A percentile compares a stretch with the other conserved stretches of the same genome.
Evolutionary conservation across 2,329 filamentous ascomycete genomes (phyloP).

Genomic region (Claviceps sp.): DNA sequence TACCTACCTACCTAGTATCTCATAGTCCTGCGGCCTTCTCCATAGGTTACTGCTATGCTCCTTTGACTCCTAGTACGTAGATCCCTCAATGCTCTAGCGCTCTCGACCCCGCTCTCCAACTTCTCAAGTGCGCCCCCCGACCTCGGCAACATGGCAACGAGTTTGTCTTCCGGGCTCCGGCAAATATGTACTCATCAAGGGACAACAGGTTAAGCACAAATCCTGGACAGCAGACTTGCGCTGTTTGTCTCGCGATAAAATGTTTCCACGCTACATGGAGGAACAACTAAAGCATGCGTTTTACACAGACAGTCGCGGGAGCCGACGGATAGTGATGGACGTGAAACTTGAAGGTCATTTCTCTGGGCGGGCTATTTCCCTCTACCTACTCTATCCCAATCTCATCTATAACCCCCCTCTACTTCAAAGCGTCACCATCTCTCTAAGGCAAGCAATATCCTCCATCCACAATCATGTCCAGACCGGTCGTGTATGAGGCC

Average conservation of each 20-base stretch:
- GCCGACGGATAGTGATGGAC: background rate
- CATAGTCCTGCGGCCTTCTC: too few relatives aligned
- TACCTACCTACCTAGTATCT: too few relatives aligned
- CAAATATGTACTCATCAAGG: too few relatives aligned
- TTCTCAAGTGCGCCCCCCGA: too few relatives aligned
- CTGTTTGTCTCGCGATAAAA: too few relatives aligned
- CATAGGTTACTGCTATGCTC: background rate
- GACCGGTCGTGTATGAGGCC: slow-evolving; percentile 67
- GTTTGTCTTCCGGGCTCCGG: too few relatives aligned
- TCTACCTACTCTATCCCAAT: background rate
- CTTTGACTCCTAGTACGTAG: background rate
- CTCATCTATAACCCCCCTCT: too few relatives aligned
- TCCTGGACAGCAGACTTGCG: too few relatives aligned
- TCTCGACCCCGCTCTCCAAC: background rate
- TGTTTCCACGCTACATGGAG: too few relatives aligned
- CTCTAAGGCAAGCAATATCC: slow-evolving; percentile 46
- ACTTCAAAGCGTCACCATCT: background rate
- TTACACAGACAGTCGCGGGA: background rate
- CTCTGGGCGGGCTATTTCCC: background rate
- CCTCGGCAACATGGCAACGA: too few relatives aligned
- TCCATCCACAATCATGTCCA: slow-evolving; percentile 63
- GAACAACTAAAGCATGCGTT: background rate
- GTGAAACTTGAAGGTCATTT: too few relatives aligned
- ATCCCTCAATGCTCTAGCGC: background rate
- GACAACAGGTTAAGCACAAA: too few relatives aligned